Conservation (phyloP, 495 filamentous ascomycete species). For the Podospora bellae-mahoneyi region DNA sequence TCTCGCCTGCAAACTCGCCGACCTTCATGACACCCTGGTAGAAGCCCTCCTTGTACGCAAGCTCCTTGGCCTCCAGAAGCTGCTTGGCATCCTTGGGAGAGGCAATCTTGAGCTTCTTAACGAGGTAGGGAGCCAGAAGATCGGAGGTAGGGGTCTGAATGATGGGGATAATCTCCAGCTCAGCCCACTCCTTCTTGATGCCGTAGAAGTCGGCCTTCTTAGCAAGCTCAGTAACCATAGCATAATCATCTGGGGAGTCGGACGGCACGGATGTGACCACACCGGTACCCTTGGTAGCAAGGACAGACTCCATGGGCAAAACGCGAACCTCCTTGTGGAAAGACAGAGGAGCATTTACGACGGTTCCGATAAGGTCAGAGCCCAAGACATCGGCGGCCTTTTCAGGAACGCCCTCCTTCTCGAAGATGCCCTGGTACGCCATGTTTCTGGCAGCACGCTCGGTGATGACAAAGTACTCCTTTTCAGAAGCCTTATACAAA, state of each 20-base stretch:
- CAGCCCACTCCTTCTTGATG: conserved; percentile 95
- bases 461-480: conserved; percentile 81
- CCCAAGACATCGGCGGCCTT: conserved; percentile 70
- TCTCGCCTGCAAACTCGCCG: conserved; percentile 83
- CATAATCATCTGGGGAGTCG: conserved; percentile 94
- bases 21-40: conserved; percentile 91
- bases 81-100: conserved; percentile 91
- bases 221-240: conserved; percentile 77
- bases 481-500: conserved; percentile 77
- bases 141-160: conserved; percentile 89
- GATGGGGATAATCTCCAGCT: conserved; percentile 80
- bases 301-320: conserved; percentile 90
- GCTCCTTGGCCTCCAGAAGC: conserved; percentile 88
- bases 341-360: conserved; percentile 87
- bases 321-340: conserved; percentile 80
- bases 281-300: conserved; percentile 89
- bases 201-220: conserved; percentile 98
- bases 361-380: conserved; percentile 76
- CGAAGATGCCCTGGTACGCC: conserved; percentile 88
- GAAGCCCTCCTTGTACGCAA: conserved; percentile 96
- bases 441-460: conserved; percentile 91
- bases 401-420: conserved; percentile 67
- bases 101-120: conserved; percentile 92
- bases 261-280: conserved; percentile 94
- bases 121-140: conserved; percentile 73